Evolutionary conservation across 1,284 basidiomycete species (phyloP).

Genomic region (Garcileccinum viscosum): DNA sequence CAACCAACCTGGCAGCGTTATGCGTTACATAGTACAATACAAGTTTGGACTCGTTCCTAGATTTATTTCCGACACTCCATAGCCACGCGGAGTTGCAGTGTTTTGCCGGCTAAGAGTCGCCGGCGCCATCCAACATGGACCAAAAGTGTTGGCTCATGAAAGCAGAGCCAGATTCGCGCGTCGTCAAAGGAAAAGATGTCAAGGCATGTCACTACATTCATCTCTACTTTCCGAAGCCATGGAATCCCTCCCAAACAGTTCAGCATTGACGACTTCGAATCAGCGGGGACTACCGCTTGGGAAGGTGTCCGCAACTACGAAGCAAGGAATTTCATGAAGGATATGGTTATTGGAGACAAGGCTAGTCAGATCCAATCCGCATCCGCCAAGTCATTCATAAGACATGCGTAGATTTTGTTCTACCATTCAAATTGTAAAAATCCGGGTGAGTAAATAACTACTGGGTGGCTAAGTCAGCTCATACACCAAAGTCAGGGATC

Average conservation of each 20-base stretch:
- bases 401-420: constrained; percentile 62
- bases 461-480: constrained; percentile 7
- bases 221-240: background rate
- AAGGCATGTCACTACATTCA: constrained; percentile 58
- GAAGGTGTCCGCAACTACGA: constrained; percentile 93
- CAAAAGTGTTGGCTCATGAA: constrained; percentile 83
- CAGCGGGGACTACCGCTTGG: constrained; percentile 80
- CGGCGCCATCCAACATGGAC: constrained; percentile 8
- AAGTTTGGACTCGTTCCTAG: too few relatives aligned
- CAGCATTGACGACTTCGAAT: constrained; percentile 88
- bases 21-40: too few relatives aligned
- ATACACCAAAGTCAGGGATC: constrained; percentile 61
- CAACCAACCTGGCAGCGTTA: too few relatives aligned
- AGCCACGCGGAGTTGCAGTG: background rate
- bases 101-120: background rate
- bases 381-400: background rate
- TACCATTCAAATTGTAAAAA: constrained; percentile 94
- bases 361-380: constrained; percentile 47
- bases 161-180: constrained; percentile 86
- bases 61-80: too few relatives aligned
- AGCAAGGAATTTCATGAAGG: constrained; percentile 91
- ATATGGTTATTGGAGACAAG: constrained; percentile 87
- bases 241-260: constrained; percentile 58
- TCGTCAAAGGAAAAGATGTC: constrained; percentile 90
- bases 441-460: constrained; percentile 62